Conservation (phyloP, 495 filamentous ascomycete genomes). For the Hypomontagnella submonticulosa region DNA sequence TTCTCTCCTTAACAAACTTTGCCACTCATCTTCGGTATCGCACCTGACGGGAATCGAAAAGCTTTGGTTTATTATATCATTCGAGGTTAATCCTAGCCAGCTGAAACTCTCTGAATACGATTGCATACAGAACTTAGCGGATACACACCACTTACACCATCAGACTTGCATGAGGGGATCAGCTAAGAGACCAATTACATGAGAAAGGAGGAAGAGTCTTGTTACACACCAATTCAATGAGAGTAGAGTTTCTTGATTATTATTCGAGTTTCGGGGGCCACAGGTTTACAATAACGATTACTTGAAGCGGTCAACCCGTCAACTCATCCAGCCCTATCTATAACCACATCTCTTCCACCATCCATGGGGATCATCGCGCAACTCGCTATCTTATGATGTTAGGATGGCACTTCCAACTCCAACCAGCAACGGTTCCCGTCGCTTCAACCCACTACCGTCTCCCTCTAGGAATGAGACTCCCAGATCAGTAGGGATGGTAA, state of each 20-base stretch:
- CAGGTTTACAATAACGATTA: constrained; percentile 20
- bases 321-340: constrained; percentile 8
- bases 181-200: constrained; percentile 20
- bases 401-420: constrained; percentile 49
- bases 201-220: constrained; percentile 18
- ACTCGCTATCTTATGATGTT: constrained; percentile 42
- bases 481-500: constrained; percentile 40
- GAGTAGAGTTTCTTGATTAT: constrained; percentile 20
- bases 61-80: no score
- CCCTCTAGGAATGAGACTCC: constrained; percentile 46
- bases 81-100: no score
- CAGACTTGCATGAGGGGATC: constrained; percentile 22
- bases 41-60: neutral
- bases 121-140: neutral
- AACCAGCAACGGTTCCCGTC: constrained; percentile 46
- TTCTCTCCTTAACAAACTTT: constrained; percentile 26
- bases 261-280: constrained; percentile 4
- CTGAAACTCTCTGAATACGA: no score
- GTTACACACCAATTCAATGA: constrained; percentile 21
- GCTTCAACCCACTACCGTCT: constrained; percentile 45
- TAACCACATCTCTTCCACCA: constrained; percentile 18
- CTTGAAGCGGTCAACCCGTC: constrained; percentile 14
- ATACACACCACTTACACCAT: constrained; percentile 13
- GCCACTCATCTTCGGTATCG: constrained; percentile 8
- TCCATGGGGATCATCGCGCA: constrained; percentile 40